Evolutionary conservation across 2,329 filamentous ascomycete species (phyloP).

Genomic region (Fusarium buharicum): DNA sequence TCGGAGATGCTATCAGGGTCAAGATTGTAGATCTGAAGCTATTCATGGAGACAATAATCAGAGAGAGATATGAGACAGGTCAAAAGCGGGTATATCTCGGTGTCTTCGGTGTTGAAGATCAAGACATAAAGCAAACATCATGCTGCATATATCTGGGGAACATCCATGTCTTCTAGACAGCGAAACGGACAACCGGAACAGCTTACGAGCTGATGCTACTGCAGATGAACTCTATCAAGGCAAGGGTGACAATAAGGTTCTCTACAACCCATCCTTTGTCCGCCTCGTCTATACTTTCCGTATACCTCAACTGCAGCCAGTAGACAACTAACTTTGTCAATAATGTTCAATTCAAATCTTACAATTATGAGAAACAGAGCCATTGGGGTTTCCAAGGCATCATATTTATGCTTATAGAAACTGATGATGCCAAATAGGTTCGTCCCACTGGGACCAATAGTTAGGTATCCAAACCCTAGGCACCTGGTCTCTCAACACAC

Average conservation of each 20-base stretch:
- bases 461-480: too few species aligned
- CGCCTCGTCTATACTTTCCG: neutral
- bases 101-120: constrained; percentile 11
- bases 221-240: neutral
- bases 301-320: neutral
- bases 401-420: too few species aligned
- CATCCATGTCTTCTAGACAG: neutral
- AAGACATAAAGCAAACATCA: neutral
- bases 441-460: too few species aligned
- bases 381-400: too few species aligned
- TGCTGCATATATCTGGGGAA: neutral
- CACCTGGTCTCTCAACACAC: too few species aligned
- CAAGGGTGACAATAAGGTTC: too few species aligned
- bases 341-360: neutral
- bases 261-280: neutral
- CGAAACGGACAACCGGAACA: neutral
- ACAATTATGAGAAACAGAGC: neutral
- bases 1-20: constrained; percentile 4
- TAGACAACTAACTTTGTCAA: neutral
- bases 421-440: too few species aligned
- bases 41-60: neutral
- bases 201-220: neutral
- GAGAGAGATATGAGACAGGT: neutral
- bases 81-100: constrained; percentile 25
- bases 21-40: neutral